phyloP scores from a whole-genome alignment of 768 basidiomycete species.

The Amanita polypyramis region DNA sequence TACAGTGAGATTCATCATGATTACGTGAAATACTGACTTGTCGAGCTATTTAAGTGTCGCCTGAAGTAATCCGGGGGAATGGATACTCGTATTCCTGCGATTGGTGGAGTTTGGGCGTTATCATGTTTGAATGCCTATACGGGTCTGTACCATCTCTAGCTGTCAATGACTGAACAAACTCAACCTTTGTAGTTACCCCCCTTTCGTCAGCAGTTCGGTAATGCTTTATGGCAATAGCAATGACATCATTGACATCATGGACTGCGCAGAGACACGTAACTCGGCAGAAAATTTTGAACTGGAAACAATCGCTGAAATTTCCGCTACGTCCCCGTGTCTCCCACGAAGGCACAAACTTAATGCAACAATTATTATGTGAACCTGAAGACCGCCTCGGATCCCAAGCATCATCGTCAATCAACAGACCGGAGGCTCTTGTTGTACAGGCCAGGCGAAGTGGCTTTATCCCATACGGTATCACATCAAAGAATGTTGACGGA shows the following conservation, averaged over 20 bases:
- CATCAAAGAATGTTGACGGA: slow-evolving; percentile 60
- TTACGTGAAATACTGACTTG: slow-evolving; percentile 13
- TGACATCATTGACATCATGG: slow-evolving; percentile 8
- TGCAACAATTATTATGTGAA: slow-evolving; percentile 87
- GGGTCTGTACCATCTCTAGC: slow-evolving; percentile 42
- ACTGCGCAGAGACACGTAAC: slow-evolving; percentile 74
- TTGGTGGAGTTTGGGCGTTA: slow-evolving; percentile 98
- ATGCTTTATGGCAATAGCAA: not conserved
- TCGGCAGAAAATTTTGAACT: slow-evolving; percentile 94
- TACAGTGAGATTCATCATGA: slow-evolving; percentile 51
- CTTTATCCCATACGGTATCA: slow-evolving; percentile 42
- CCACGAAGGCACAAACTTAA: slow-evolving; percentile 77
- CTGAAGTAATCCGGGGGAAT: slow-evolving; percentile 82
- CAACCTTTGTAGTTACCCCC: slow-evolving; percentile 59
- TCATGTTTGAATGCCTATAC: slow-evolving; percentile 93
- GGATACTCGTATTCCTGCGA: slow-evolving; percentile 94
- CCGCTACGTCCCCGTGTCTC: slow-evolving; percentile 76
- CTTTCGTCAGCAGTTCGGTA: slow-evolving; percentile 92
- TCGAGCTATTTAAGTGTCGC: slow-evolving; percentile 53
- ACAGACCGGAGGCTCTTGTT: slow-evolving; percentile 70
- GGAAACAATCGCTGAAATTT: slow-evolving; percentile 84
- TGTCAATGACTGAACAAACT: slow-evolving; percentile 7
- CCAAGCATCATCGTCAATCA: slow-evolving; percentile 53
- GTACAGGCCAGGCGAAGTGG: slow-evolving; percentile 65
- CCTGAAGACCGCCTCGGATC: slow-evolving; percentile 90